Percentiles rank a stretch among this genome's conserved stretches.
These are phyloP conservation scores for Coniophora puteana DNA, from an alignment of 1,284 basidiomycete genomes.

Conservation along the genomic window DNA sequence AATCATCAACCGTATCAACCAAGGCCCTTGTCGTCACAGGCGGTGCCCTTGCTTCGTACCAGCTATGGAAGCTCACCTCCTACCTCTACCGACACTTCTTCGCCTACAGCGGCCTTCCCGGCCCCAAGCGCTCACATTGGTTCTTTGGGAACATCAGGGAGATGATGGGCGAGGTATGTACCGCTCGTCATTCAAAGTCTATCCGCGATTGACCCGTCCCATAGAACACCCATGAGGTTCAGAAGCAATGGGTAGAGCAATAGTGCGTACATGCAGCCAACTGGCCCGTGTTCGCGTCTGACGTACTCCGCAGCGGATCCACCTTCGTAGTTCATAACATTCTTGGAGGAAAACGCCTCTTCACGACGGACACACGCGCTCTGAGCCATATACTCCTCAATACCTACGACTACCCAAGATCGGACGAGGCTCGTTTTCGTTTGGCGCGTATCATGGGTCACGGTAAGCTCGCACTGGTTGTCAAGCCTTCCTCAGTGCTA, in stretches of 20 bases:
- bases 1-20: too few relatives aligned
- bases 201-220: background rate
- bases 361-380: constrained; percentile 25
- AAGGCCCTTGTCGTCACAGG: too few relatives aligned
- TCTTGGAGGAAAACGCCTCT: constrained; percentile 20
- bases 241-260: constrained; percentile 49
- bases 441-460: constrained; percentile 19
- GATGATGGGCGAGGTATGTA: constrained; percentile 36
- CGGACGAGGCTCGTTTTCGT: constrained; percentile 13
- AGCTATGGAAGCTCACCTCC: too few relatives aligned
- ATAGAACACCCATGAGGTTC: constrained; percentile 36
- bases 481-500: constrained; percentile 5
- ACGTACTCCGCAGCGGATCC: too few relatives aligned
- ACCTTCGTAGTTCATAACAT: too few relatives aligned
- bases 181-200: background rate
- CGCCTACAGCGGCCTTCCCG: constrained; percentile 43
- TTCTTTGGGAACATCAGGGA: constrained; percentile 52
- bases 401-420: constrained; percentile 27
- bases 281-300: too few relatives aligned
- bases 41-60: too few relatives aligned
- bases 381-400: constrained; percentile 30
- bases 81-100: too few relatives aligned
- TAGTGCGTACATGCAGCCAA: constrained; percentile 42
- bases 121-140: constrained; percentile 44
- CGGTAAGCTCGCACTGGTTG: constrained; percentile 16